Evolutionary conservation across 2,329 filamentous ascomycete genomes (phyloP).

Genomic region (Phaeophleospora eucalypticola): DNA sequence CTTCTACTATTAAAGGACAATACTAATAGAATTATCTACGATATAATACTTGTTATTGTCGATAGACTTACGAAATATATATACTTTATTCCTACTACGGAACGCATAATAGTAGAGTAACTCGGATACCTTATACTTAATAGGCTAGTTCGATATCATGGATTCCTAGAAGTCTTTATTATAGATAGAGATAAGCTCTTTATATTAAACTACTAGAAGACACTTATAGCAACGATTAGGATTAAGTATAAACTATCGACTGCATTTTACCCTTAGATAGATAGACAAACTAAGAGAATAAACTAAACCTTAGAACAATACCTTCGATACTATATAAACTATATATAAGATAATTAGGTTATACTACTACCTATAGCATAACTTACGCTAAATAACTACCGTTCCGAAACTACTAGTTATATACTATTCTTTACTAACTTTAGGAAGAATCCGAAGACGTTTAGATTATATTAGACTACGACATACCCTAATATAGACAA

Average conservation of each 20-base stretch:
- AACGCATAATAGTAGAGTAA: conserved; percentile 12
- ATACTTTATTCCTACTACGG: conserved; percentile 8
- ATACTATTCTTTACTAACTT: conserved; percentile 23
- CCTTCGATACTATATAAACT: conserved; percentile 21
- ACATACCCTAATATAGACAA: conserved; percentile 1
- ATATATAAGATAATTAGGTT: conserved; percentile 23
- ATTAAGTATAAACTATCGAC: conserved; percentile 25
- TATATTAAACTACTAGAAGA: conserved; percentile 21
- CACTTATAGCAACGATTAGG: conserved; percentile 13
- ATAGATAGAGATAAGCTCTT: conserved; percentile 24
- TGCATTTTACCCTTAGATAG: conserved; percentile 27
- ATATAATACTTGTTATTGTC: conserved; percentile 21
- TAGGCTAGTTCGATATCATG: conserved; percentile 17
- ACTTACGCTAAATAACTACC: conserved; percentile 23
- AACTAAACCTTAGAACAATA: conserved; percentile 28
- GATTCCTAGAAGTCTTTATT: conserved; percentile 17
- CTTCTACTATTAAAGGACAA: conserved; percentile 12
- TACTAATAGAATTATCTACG: conserved; percentile 6
- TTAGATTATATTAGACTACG: background rate
- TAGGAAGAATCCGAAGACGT: conserved; percentile 6
- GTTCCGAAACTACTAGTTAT: conserved; percentile 12
- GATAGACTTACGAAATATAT: conserved; percentile 17
- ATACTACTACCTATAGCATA: conserved; percentile 21
- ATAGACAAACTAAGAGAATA: conserved; percentile 26
- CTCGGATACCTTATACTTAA: conserved; percentile 19